Evolutionary conservation across 2,329 filamentous ascomycete species (phyloP), one percentile per base, ranked within the genome.

Genomic region (Pseudogymnoascus sp.): DNA sequence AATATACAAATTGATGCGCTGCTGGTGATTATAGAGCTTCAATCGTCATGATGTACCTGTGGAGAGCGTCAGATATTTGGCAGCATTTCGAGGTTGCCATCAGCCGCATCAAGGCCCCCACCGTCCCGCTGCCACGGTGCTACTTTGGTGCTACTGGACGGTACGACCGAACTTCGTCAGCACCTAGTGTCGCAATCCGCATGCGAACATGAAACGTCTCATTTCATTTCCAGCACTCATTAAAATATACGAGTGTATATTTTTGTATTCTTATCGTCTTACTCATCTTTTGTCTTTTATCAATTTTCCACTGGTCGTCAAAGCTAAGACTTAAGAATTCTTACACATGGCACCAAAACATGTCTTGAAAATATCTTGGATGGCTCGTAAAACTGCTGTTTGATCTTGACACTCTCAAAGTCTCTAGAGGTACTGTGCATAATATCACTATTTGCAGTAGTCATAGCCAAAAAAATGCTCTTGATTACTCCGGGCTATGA

Each of bases 121-220:
- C 29, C n/a, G 29, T 55, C 29, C 49, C 49, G 49, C 49, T 55
- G 49, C 49, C 49, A 35, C 49, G 49, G 49, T 19, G 29, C 33
- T 37, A 37, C 33, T 33, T n/a, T 29, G 49, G 49, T 19, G 29
- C 33, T 37, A 37, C 33, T 33, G 26, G 10, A 33, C 26, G n/a
- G 16, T 35, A 8, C 29, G 16, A 33, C 29, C 49, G 49, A 55
- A 55, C 16, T 21, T 35, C 49, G 29, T 55, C 49, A 55, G 49
- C 49, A 55, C 16, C 49, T 55, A 55, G 49, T 33, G 49, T 55
- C 49, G 29, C 29, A 19, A 33, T 55, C 49, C 49, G 49, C 49
- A 55, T 55, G 49, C 49, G 10, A 55, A 55, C 49, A 33, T 55
- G 49, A 55, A 55, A 55, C 49, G 49, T 14, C 49, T 55, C 29